phyloP scores from a whole-genome alignment of 2,329 filamentous ascomycete genomes.

The Aspergillus fumigatiaffinis region DNA sequence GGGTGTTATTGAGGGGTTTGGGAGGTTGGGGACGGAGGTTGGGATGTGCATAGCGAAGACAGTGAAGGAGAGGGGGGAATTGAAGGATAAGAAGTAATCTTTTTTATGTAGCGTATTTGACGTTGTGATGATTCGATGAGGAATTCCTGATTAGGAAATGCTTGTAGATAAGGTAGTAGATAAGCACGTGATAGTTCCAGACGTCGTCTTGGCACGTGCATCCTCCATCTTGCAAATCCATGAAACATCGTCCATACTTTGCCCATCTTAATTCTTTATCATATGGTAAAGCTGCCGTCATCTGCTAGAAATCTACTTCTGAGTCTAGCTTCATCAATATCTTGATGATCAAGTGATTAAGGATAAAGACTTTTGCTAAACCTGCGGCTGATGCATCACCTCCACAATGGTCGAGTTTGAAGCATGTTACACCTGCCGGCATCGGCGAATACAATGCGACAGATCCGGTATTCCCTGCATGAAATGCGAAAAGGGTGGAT shows the following conservation, averaged over 20 bases:
- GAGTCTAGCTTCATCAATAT: no score
- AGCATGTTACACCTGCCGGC: constrained; percentile 29
- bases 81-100: constrained; percentile 13
- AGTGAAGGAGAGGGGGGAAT: constrained; percentile 29
- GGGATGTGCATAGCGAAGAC: constrained; percentile 31
- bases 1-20: constrained; percentile 58
- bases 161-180: neutral
- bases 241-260: no score
- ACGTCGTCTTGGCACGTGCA: neutral
- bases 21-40: constrained; percentile 38
- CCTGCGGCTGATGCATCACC: neutral
- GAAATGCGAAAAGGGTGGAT: constrained; percentile 27
- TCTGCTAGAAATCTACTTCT: no score
- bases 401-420: neutral
- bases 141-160: neutral
- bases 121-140: no score
- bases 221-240: no score
- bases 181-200: neutral
- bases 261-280: no score
- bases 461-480: constrained; percentile 20
- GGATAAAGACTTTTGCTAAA: no score
- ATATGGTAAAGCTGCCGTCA: no score
- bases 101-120: neutral
- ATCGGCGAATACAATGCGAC: constrained; percentile 29
- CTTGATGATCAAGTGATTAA: no score